Percentiles rank a stretch among this genome's conserved stretches.
Evolutionary conservation across 2,329 filamentous ascomycete genomes (phyloP).

Genomic region (Aspergillus sp.): DNA sequence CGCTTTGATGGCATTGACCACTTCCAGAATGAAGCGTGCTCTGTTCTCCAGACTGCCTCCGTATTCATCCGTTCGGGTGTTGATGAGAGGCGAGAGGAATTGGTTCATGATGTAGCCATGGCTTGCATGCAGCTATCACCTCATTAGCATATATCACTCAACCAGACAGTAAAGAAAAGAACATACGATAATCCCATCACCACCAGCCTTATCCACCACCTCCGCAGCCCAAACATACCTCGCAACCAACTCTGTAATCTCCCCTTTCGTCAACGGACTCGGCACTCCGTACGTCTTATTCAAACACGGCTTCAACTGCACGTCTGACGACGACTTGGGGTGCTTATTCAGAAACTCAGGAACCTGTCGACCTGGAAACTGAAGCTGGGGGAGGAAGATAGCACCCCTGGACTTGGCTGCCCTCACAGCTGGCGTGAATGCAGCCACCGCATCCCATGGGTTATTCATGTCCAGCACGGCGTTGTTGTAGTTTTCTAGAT

Average conservation of each 20-base stretch:
- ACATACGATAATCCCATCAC: conserved; percentile 16
- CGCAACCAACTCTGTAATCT: conserved; percentile 13
- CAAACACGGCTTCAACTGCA: conserved; percentile 13
- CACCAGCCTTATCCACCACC: conserved; percentile 14
- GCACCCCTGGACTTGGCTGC: conserved; percentile 18
- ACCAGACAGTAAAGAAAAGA: not conserved
- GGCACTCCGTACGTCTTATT: conserved; percentile 14
- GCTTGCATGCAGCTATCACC: conserved; percentile 7
- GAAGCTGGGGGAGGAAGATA: conserved; percentile 17
- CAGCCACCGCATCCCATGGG: conserved; percentile 15
- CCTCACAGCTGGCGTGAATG: conserved; percentile 15
- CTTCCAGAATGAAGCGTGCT: conserved; percentile 15
- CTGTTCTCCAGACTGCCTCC: conserved; percentile 16
- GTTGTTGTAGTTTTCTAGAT: conserved; percentile 22
- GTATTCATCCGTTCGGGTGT: conserved; percentile 14
- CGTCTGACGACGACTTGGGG: conserved; percentile 17
- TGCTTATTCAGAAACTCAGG: conserved; percentile 15
- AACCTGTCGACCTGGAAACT: conserved; percentile 19
- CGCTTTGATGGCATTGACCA: conserved; percentile 13
- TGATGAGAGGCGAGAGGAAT: conserved; percentile 12
- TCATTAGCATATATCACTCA: not conserved
- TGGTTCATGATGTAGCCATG: conserved; percentile 19
- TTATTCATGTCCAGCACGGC: conserved; percentile 20
- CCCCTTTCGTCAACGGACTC: conserved; percentile 8
- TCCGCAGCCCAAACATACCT: conserved; percentile 17